Percentiles rank a stretch among this genome's conserved stretches.
phyloP scores from a whole-genome alignment of 1,139 yeast species.

The Blastobotrys illinoisensis region DNA sequence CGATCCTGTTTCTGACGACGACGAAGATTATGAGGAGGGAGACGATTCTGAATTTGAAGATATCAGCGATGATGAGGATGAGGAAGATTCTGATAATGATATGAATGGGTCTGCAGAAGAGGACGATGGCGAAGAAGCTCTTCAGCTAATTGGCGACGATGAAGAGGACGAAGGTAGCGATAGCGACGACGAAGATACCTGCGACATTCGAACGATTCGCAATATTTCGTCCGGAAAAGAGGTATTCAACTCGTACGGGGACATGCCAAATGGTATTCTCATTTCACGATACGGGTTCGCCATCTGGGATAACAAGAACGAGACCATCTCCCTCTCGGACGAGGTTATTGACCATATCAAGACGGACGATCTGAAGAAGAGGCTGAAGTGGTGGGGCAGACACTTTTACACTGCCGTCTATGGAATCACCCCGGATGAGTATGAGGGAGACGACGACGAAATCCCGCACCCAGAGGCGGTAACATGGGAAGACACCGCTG shows the following conservation, averaged over 20 bases:
- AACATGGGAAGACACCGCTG: conserved; percentile 21
- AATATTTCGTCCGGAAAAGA: conserved; percentile 48
- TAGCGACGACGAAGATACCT: conserved; percentile 34
- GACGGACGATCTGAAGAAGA: conserved; percentile 35
- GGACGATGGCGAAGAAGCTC: conserved; percentile 22
- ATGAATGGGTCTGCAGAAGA: conserved; percentile 18
- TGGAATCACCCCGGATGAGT: conserved; percentile 36
- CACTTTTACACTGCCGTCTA: conserved; percentile 41
- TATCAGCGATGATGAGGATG: conserved; percentile 24
- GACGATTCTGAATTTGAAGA: conserved; percentile 21
- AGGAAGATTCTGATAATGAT: not conserved
- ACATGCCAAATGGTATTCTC: conserved; percentile 57
- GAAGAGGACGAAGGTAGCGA: conserved; percentile 29
- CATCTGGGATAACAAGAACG: conserved; percentile 48
- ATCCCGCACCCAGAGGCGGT: conserved; percentile 19
- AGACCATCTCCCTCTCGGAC: conserved; percentile 50
- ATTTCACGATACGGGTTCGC: conserved; percentile 75
- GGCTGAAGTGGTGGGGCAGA: conserved; percentile 61
- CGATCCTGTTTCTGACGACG: conserved; percentile 25
- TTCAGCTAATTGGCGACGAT: conserved; percentile 12
- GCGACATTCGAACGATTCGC: conserved; percentile 39
- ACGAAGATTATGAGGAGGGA: conserved; percentile 29
- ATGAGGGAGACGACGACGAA: conserved; percentile 27
- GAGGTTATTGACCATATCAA: conserved; percentile 46
- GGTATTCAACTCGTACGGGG: conserved; percentile 75